Evolutionary conservation across 805 yeast species (phyloP), one percentile per base, ranked within the genome.

Genomic region (Ogataea wickerhamii): DNA sequence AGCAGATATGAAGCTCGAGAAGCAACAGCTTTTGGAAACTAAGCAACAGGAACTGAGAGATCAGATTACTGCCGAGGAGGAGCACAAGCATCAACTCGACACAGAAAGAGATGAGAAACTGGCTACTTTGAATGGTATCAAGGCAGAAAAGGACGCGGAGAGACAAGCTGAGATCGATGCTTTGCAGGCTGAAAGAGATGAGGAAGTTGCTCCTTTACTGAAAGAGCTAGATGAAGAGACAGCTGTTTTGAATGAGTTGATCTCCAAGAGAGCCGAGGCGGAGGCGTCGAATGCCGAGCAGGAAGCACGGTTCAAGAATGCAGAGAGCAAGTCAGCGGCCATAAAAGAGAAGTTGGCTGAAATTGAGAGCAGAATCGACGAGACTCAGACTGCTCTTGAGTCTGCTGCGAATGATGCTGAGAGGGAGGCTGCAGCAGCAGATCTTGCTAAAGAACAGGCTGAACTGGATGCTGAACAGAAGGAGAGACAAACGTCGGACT

Each of bases 171-270:
- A 73, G 49, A 60, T 74, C 45, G 70, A 63, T 31, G 58, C 47
- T 16, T 56, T 75, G 58, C 76, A 77, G 53, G 62, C 65, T 11
- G 80, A 73, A 49, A 69, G 70, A 48, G 80, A 76, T 49, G 75
- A 64, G 40, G 70, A 69, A 34, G 56, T 78, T 47, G 70, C 73
- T 34, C 86, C 86, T 33, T 58, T 71, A 16, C 65, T 76, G 49
- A 77, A 68, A 25, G 79, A 73, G 49, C 64, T 76, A 51, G 68
- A 66, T 43, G 51, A 51, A 21, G 84, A 79, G 60, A 67, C 68
- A 24, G 63, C 61, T 18, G 70, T 71, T 44, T 66, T 79, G 53
- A 61, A 64, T 34, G 72, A 70, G n/a, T 64, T 78, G 48, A 69
- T 71, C 28, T 62, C 70, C 39, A 71, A 74, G 43, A 73, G 74